Conservation (phyloP, 257 asterid genomes). For the Nicotiana paniculata region DNA sequence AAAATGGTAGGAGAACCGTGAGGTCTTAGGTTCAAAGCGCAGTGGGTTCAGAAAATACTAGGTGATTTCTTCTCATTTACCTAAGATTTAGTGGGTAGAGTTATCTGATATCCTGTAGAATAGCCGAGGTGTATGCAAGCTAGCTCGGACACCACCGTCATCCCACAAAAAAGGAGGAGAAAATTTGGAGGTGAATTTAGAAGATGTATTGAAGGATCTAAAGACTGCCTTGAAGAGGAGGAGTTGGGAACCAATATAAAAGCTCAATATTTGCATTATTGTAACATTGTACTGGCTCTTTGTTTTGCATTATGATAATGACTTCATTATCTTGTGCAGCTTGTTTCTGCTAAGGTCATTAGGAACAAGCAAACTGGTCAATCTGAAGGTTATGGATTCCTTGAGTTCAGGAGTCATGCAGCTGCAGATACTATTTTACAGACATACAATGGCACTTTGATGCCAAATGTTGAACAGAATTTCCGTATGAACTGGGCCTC, state of each 20-base stretch:
- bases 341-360: slow-evolving; percentile 56
- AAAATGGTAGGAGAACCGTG: too few species aligned
- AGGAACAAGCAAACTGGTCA: slow-evolving; percentile 67
- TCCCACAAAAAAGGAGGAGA: too few species aligned
- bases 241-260: neutral
- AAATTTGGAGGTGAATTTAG: neutral
- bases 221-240: neutral
- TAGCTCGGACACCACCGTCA: too few species aligned
- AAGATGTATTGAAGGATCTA: neutral
- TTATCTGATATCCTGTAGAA: too few species aligned
- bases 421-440: slow-evolving; percentile 60
- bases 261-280: neutral
- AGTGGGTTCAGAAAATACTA: too few species aligned
- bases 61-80: too few species aligned
- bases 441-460: slow-evolving; percentile 51
- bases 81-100: too few species aligned
- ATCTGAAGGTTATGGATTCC: slow-evolving; percentile 84
- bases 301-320: neutral
- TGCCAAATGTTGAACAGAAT: slow-evolving; percentile 62
- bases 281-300: neutral
- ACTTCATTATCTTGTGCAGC: slow-evolving; percentile 30
- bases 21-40: too few species aligned
- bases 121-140: too few species aligned
- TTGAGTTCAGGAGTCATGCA: slow-evolving; percentile 66
- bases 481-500: slow-evolving; percentile 82